These are phyloP conservation scores for Debaryomyces nepalensis DNA, from an alignment of 1,139 yeast genomes.

Conservation along the genomic window DNA sequence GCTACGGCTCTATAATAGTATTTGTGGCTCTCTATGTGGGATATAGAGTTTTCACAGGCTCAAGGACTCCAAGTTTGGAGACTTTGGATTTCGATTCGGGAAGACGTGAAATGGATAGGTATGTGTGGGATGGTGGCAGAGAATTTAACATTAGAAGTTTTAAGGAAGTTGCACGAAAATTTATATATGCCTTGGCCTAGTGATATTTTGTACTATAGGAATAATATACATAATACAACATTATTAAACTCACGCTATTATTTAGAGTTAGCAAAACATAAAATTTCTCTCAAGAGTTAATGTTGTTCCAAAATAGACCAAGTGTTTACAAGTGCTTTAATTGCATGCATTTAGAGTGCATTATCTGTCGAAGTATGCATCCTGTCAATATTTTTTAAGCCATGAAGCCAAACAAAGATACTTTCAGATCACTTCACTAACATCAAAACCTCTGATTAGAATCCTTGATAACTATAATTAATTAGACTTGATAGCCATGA, in stretches of 20 bases:
- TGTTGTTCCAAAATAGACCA: too few species aligned
- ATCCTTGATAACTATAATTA: too few species aligned
- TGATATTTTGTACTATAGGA: slow-evolving; percentile 7
- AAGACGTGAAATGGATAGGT: slow-evolving; percentile 71
- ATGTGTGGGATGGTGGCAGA: slow-evolving; percentile 70
- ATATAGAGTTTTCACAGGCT: slow-evolving; percentile 59
- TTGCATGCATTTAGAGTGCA: neutral
- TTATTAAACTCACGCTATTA: neutral
- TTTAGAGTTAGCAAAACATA: too few species aligned
- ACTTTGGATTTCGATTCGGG: slow-evolving; percentile 79
- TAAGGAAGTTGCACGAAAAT: slow-evolving; percentile 42
- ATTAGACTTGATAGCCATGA: too few species aligned
- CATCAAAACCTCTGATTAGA: too few species aligned
- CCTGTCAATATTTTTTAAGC: too few species aligned
- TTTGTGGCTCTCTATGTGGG: slow-evolving; percentile 58
- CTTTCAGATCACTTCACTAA: neutral
- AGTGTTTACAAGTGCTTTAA: neutral
- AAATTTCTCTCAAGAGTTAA: too few species aligned
- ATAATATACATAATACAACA: neutral
- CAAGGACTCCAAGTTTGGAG: slow-evolving; percentile 63
- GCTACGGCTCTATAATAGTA: slow-evolving; percentile 66
- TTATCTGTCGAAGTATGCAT: neutral
- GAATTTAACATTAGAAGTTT: slow-evolving; percentile 43
- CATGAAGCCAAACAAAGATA: too few species aligned
- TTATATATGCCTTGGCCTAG: slow-evolving; percentile 43